Percentiles rank a stretch among this genome's conserved stretches.
Conservation (phyloP, 2,329 filamentous ascomycete species). For the Byssothecium circinans region DNA sequence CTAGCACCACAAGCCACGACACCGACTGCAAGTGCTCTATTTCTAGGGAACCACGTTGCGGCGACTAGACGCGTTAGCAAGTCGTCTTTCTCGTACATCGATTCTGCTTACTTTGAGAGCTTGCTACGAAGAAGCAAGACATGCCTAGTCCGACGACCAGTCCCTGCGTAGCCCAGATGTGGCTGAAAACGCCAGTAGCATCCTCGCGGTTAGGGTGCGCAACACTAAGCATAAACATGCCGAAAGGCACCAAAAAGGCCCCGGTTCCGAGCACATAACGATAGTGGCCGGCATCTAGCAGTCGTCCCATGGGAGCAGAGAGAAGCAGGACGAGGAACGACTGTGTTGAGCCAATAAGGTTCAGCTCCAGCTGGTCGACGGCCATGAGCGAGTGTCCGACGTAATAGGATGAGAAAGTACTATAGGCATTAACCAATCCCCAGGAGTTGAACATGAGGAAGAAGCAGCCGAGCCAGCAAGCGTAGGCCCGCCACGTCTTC, state of each 20-base stretch:
- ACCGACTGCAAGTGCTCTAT: slow-evolving; percentile 52
- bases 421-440: slow-evolving; percentile 54
- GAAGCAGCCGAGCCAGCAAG: slow-evolving; percentile 51
- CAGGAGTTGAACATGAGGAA: slow-evolving; percentile 56
- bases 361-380: slow-evolving; percentile 47
- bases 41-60: slow-evolving; percentile 53
- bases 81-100: not conserved
- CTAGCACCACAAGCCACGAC: slow-evolving; percentile 55
- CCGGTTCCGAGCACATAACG: slow-evolving; percentile 47
- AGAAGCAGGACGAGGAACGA: slow-evolving; percentile 51
- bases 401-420: slow-evolving; percentile 55
- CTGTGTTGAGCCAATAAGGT: slow-evolving; percentile 53
- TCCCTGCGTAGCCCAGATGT: slow-evolving; percentile 53
- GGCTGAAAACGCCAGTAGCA: slow-evolving; percentile 44
- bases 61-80: slow-evolving; percentile 44
- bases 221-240: slow-evolving; percentile 50
- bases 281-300: slow-evolving; percentile 52
- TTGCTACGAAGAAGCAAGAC: slow-evolving; percentile 57
- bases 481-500: slow-evolving; percentile 48
- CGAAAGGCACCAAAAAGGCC: slow-evolving; percentile 46
- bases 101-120: slow-evolving; percentile 50
- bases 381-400: slow-evolving; percentile 48
- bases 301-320: slow-evolving; percentile 51
- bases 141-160: slow-evolving; percentile 53
- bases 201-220: slow-evolving; percentile 43